Conservation (phyloP, 106 monocot species). For the Xerophyta viscosa region DNA sequence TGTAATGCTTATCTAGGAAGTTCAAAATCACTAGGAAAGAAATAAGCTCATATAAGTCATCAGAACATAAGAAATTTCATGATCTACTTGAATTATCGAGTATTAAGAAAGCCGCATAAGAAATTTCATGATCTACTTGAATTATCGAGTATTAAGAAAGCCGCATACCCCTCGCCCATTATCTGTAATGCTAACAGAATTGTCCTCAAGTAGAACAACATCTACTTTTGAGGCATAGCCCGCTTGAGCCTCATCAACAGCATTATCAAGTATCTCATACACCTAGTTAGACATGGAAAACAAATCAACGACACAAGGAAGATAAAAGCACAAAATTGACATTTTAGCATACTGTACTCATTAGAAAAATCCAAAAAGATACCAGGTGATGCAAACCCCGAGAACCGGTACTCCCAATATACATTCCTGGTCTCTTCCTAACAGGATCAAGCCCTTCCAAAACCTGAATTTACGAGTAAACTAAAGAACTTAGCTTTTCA, state of each 20-base stretch:
- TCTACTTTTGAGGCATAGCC: conserved; percentile 80
- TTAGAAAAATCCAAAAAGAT: conserved; percentile 6
- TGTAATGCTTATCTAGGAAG: too few species aligned
- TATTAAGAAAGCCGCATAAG: too few species aligned
- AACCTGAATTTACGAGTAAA: conserved; percentile 38
- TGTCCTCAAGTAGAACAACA: conserved; percentile 73
- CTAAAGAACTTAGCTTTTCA: too few species aligned
- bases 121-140: too few species aligned
- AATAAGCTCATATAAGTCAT: too few species aligned
- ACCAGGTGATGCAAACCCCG: conserved; percentile 98
- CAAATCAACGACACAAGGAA: background rate
- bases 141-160: too few species aligned
- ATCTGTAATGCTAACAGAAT: conserved; percentile 84
- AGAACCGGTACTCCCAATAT: conserved; percentile 93
- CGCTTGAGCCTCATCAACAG: conserved; percentile 97
- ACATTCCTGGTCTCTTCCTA: conserved; percentile 99
- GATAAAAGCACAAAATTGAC: background rate
- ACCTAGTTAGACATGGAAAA: conserved; percentile 35
- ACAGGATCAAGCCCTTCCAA: conserved; percentile 94
- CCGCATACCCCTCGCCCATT: conserved; percentile 88
- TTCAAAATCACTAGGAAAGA: too few species aligned
- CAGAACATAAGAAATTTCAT: too few species aligned
- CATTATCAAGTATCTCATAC: conserved; percentile 95
- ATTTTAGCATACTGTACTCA: too few species aligned
- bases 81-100: too few species aligned